Conservation (phyloP, 2,329 filamentous ascomycete species). For the Penicillium sp. region DNA sequence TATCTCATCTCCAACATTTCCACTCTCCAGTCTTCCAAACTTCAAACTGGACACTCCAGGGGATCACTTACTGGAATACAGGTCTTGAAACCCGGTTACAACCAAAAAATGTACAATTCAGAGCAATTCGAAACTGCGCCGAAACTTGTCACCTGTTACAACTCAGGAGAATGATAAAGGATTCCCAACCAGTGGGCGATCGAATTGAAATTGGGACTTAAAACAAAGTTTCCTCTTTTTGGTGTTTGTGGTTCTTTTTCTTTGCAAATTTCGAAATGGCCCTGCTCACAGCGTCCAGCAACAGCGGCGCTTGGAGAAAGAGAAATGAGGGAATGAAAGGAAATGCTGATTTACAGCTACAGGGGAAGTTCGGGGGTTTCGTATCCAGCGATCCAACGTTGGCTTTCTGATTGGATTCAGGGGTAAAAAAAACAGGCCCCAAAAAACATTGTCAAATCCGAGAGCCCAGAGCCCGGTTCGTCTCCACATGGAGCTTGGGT, state of each 20-base stretch:
- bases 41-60: too few relatives aligned
- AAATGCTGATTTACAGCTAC: neutral
- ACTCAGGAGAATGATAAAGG: conserved; percentile 22
- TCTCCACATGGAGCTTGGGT: conserved; percentile 20
- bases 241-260: conserved; percentile 12
- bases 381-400: neutral
- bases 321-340: conserved; percentile 17
- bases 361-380: conserved; percentile 1
- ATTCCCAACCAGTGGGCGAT: conserved; percentile 33
- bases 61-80: neutral
- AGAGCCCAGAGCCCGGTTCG: conserved; percentile 14
- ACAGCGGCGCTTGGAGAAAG: conserved; percentile 36
- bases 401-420: conserved; percentile 15
- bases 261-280: conserved; percentile 24
- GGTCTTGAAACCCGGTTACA: neutral
- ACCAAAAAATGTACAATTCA: neutral
- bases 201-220: conserved; percentile 20
- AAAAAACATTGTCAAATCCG: neutral
- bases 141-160: neutral
- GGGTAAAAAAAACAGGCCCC: conserved; percentile 14
- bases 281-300: conserved; percentile 42
- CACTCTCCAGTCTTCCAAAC: too few relatives aligned
- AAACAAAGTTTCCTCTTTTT: conserved; percentile 11
- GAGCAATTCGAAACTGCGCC: conserved; percentile 6
- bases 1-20: too few relatives aligned